These are phyloP conservation scores for Flueggea neowawraea DNA, from an alignment of 441 rosid species.

Conservation along the genomic window DNA sequence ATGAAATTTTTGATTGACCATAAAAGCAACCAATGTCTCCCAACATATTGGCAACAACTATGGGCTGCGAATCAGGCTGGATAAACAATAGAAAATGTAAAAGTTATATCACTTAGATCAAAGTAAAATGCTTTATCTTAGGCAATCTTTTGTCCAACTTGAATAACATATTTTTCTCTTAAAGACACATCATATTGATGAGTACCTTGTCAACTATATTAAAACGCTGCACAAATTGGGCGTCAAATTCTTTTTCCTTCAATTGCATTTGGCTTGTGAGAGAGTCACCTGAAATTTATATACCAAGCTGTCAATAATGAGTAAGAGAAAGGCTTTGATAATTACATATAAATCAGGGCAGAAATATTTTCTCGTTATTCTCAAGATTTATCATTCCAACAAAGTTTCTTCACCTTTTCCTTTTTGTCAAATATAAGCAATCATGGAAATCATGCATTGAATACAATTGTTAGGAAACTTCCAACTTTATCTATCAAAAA, in stretches of 20 bases:
- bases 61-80: slow-evolving; percentile 73
- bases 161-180: no score
- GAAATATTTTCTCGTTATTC: no score
- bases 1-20: slow-evolving; percentile 82
- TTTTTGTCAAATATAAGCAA: no score
- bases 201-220: slow-evolving; percentile 67
- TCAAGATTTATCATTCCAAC: no score
- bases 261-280: slow-evolving; percentile 53
- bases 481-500: no score
- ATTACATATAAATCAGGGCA: no score
- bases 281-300: slow-evolving; percentile 36
- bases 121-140: no score
- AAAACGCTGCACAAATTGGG: slow-evolving; percentile 61
- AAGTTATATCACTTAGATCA: background rate
- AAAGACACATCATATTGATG: background rate
- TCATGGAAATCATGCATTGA: no score
- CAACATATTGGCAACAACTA: slow-evolving; percentile 77
- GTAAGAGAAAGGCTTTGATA: background rate
- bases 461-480: no score
- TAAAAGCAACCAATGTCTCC: slow-evolving; percentile 98
- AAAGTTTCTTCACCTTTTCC: no score
- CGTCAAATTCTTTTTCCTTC: slow-evolving; percentile 70
- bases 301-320: background rate
- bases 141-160: no score
- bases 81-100: slow-evolving; percentile 17